A percentile compares a stretch with the other conserved stretches of the same genome.
phyloP scores from a whole-genome alignment of 495 filamentous ascomycete genomes.

The Bryoglossum gracile region DNA sequence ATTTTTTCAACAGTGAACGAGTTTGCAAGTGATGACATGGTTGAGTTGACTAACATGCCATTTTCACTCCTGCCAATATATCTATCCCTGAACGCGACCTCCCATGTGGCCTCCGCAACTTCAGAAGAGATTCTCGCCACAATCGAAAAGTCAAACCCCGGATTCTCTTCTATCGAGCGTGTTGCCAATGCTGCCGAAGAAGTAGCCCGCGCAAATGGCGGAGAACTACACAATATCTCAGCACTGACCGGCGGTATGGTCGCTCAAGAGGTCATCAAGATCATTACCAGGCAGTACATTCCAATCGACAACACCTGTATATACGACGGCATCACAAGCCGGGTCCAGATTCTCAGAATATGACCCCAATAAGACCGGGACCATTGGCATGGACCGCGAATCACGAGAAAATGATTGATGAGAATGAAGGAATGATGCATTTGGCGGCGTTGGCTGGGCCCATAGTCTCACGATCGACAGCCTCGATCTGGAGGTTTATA shows the following conservation, averaged over 20 bases:
- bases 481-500: slow-evolving; percentile 7
- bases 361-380: slow-evolving; percentile 8
- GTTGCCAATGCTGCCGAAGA: slow-evolving; percentile 53
- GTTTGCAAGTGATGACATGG: slow-evolving; percentile 28
- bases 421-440: slow-evolving; percentile 17
- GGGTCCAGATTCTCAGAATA: slow-evolving; percentile 58
- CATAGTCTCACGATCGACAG: slow-evolving; percentile 7
- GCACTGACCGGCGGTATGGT: slow-evolving; percentile 85
- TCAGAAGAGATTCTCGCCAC: slow-evolving; percentile 38
- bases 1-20: slow-evolving; percentile 11
- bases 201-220: slow-evolving; percentile 68
- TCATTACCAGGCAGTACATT: slow-evolving; percentile 92
- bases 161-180: slow-evolving; percentile 35
- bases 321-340: slow-evolving; percentile 83
- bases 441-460: slow-evolving; percentile 14
- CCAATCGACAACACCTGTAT: slow-evolving; percentile 90
- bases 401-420: slow-evolving; percentile 9
- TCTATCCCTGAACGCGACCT: slow-evolving; percentile 62
- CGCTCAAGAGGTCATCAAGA: slow-evolving; percentile 93
- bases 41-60: slow-evolving; percentile 32
- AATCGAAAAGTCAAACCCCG: slow-evolving; percentile 35
- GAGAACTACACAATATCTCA: slow-evolving; percentile 92
- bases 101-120: slow-evolving; percentile 33
- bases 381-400: not conserved
- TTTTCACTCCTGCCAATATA: slow-evolving; percentile 69